Base-by-base conservation (phyloP, 176 grass and related monocot genomes). In the Hyparrhenia diplandra region DNA sequence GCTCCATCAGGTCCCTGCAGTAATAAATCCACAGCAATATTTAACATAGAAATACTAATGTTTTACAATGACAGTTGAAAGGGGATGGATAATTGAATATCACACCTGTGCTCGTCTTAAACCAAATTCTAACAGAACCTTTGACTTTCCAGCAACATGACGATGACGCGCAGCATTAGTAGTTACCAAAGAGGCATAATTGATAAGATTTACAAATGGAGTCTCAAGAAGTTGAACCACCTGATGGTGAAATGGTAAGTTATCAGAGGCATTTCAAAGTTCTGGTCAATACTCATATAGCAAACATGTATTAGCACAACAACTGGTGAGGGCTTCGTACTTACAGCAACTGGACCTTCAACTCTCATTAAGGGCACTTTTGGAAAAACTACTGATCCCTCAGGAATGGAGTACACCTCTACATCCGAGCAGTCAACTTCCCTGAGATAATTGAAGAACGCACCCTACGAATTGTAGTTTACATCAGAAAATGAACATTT, bases 331-430 rank as follows among this genome's bases (percentile, higher is more conserved):
- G 39, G 25, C 46, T 73, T 67, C 70, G 20, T 68, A 99, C 96
- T 93, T 90, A 99, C 96, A 82, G 92, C 90, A 75, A 99, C 96
- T 5, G 96, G 90, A 78, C 96, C 96, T 86, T 99, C 92, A 79
- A 99, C 20, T 78, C 90, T 88, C 67, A 95, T 95, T 73, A 99
- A 91, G 49, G 96, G 96, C 2, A 99, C 85, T 78, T 99, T 99
- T 43, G 96, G 92, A 80, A 99, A 95, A 81, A 99, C 96, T 77
- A 99, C 90, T 65, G 92, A 99, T 49, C 96, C 96, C 89, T 99
- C 96, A 34, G 92, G 90, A 90, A 91, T 91, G 47, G 92, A 86
- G 62, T 99, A 95, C 79, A 99, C 92, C 69, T 99, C 96, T 54
- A 99, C 96, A 91, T 95, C 89, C 60, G 86, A 91, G 70, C 96